A percentile compares a stretch with the other conserved stretches of the same genome.
These are phyloP conservation scores for Filobasidium floriforme DNA, from an alignment of 768 basidiomycete species.

Conservation along the genomic window DNA sequence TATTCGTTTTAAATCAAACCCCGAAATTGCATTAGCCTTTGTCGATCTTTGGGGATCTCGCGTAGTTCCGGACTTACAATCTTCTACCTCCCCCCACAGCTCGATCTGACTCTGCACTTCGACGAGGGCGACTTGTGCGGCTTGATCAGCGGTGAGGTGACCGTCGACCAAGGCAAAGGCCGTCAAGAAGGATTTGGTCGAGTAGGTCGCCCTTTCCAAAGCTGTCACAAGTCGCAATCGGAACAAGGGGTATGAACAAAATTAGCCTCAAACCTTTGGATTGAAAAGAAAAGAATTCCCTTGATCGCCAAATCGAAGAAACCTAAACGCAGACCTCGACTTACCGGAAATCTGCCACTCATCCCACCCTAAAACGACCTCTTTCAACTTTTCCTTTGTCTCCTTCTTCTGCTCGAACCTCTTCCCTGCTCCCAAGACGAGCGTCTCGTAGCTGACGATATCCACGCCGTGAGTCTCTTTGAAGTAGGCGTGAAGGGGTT, in stretches of 20 bases:
- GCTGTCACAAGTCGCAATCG: slow-evolving; percentile 51
- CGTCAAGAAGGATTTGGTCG: slow-evolving; percentile 84
- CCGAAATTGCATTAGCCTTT: background rate
- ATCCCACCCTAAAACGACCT: slow-evolving; percentile 59
- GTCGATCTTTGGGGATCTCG: no score
- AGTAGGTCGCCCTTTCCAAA: slow-evolving; percentile 81
- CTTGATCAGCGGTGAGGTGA: slow-evolving; percentile 70
- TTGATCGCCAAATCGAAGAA: no score
- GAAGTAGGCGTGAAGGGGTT: slow-evolving; percentile 76
- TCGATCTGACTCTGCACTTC: slow-evolving; percentile 95
- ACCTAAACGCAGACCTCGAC: slow-evolving; percentile 34
- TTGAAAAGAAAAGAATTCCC: no score
- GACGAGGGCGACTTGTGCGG: slow-evolving; percentile 74
- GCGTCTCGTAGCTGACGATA: slow-evolving; percentile 45
- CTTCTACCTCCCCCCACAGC: slow-evolving; percentile 99
- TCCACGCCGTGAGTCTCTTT: slow-evolving; percentile 59
- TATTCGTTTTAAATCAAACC: background rate
- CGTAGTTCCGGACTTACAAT: slow-evolving; percentile 64
- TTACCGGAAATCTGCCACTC: slow-evolving; percentile 82
- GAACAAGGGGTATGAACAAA: background rate
- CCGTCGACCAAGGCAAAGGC: slow-evolving; percentile 73
- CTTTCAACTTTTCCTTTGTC: slow-evolving; percentile 57
- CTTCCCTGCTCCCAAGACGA: slow-evolving; percentile 64
- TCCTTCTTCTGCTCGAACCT: slow-evolving; percentile 62
- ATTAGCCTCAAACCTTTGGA: no score